Percentiles rank a stretch among this genome's conserved stretches.
phyloP scores from a whole-genome alignment of 2,329 filamentous ascomycete genomes.

The Dothiorella sarmentorum region DNA sequence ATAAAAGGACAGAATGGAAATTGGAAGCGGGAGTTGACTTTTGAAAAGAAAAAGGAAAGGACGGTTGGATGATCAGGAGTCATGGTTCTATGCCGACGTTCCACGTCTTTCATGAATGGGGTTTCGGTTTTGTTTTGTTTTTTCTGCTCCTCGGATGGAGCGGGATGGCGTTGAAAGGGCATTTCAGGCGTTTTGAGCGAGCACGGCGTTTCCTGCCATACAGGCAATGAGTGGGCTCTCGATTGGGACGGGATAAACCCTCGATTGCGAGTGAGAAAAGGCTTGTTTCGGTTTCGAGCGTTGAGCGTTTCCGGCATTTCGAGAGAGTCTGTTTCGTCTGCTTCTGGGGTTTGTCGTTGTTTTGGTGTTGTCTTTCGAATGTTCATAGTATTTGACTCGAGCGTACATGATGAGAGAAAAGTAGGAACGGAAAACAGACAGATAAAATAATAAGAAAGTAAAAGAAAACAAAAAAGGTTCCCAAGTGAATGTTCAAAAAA shows the following conservation, averaged over 20 bases:
- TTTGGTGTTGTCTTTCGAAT: not conserved
- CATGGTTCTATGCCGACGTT: not conserved
- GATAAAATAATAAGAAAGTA: not conserved
- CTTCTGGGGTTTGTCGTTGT: not conserved
- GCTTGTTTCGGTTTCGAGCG: not conserved
- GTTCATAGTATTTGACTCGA: not conserved
- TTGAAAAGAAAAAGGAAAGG: not conserved
- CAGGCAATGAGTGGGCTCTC: not conserved
- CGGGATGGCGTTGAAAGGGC: not conserved
- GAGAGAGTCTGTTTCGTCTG: not conserved
- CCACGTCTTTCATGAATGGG: not conserved
- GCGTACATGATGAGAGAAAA: constrained; percentile 1
- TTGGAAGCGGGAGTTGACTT: too few relatives aligned
- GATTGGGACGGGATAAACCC: not conserved
- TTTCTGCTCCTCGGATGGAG: not conserved
- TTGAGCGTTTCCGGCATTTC: not conserved
- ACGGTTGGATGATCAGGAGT: not conserved
- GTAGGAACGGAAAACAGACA: too few relatives aligned
- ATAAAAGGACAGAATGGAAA: not conserved
- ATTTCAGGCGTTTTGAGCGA: not conserved
- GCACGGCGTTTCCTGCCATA: not conserved
- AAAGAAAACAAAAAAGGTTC: not conserved
- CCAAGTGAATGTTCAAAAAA: too few relatives aligned
- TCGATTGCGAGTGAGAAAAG: not conserved
- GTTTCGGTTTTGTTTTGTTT: not conserved